Evolutionary conservation across 108 stramenopile species (phyloP).

Genomic region (Epithemia pelagica): DNA sequence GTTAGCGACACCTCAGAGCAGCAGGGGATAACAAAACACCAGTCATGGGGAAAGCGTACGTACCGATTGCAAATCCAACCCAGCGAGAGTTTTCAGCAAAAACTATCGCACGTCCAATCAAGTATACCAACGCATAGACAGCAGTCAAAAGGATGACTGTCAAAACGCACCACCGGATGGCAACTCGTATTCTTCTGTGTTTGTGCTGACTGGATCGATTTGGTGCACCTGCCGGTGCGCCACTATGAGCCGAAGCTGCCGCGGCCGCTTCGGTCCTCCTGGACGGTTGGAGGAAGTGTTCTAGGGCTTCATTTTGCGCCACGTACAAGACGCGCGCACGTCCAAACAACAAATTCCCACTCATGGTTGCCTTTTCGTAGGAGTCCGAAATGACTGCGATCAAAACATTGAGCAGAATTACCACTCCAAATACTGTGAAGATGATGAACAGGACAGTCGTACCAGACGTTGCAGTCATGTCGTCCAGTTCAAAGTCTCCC

Average conservation of each 20-base stretch:
- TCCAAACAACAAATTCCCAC: constrained; percentile 15
- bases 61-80: neutral
- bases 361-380: constrained; percentile 16
- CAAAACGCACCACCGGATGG: constrained; percentile 4
- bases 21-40: too few species aligned
- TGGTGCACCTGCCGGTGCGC: neutral
- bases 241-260: too few species aligned
- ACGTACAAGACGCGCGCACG: constrained; percentile 18
- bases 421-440: constrained; percentile 29
- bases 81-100: neutral
- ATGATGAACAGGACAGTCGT: constrained; percentile 19
- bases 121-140: neutral
- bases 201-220: too few species aligned
- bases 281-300: constrained; percentile 10
- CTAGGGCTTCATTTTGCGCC: constrained; percentile 15
- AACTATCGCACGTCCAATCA: neutral
- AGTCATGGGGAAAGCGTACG: too few species aligned
- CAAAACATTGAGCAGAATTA: constrained; percentile 38
- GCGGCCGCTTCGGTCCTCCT: neutral
- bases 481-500: constrained; percentile 27
- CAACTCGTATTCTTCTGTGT: neutral
- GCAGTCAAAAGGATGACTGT: constrained; percentile 1
- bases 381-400: constrained; percentile 31
- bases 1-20: neutral
- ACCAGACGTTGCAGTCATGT: constrained; percentile 9